Evolutionary conservation across 768 basidiomycete genomes (phyloP).

Genomic region (Trametes maxima): DNA sequence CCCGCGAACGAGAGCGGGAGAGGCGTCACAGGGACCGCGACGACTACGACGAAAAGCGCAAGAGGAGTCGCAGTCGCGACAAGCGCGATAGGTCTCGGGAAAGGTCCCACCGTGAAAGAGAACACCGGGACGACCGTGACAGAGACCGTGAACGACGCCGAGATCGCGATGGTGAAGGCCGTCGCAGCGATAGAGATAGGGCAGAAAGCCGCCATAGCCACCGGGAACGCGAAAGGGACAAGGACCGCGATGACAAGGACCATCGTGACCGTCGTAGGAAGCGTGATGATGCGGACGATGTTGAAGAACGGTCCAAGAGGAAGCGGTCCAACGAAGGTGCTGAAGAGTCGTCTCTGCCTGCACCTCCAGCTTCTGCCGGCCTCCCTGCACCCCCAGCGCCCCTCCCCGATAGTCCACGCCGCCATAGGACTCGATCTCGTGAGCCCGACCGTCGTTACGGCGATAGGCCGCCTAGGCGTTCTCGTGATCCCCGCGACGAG

Average conservation of each 20-base stretch:
- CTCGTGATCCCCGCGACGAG: constrained; percentile 61
- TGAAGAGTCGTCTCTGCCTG: constrained; percentile 46
- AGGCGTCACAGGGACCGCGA: constrained; percentile 52
- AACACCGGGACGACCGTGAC: constrained; percentile 52
- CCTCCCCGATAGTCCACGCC: constrained; percentile 52
- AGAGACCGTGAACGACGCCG: constrained; percentile 63
- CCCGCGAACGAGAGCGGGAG: constrained; percentile 58
- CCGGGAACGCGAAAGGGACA: constrained; percentile 42
- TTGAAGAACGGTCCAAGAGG: constrained; percentile 64
- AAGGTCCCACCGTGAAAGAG: constrained; percentile 41
- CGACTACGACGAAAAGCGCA: constrained; percentile 56
- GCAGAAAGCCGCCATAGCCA: constrained; percentile 59
- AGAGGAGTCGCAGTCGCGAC: constrained; percentile 62
- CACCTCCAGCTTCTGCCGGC: constrained; percentile 52
- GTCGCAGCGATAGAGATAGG: constrained; percentile 49
- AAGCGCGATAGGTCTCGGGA: constrained; percentile 44
- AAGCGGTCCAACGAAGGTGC: constrained; percentile 60
- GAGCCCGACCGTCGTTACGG: constrained; percentile 53
- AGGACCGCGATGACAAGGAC: constrained; percentile 48
- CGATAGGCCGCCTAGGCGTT: constrained; percentile 43
- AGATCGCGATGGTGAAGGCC: constrained; percentile 40
- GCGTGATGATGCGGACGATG: constrained; percentile 46
- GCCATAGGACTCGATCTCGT: constrained; percentile 50
- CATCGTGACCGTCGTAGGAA: constrained; percentile 60
- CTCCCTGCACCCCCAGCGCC: constrained; percentile 44